A percentile compares a stretch with the other conserved stretches of the same genome.
Conservation (phyloP, 2,329 filamentous ascomycete genomes). For the Cladosporium velox region DNA sequence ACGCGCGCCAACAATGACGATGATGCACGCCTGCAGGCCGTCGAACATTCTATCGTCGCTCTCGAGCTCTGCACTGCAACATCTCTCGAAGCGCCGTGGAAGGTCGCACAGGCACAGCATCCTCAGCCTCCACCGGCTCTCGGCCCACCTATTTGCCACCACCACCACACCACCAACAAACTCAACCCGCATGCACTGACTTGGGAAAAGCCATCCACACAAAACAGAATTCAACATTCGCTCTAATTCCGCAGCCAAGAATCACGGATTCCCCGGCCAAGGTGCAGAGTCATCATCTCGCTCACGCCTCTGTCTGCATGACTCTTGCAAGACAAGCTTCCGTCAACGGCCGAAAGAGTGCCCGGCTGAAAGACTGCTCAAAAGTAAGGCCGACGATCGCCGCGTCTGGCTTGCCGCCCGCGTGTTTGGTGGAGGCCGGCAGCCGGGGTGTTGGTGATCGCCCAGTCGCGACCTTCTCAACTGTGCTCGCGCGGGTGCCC, state of each 20-base stretch:
- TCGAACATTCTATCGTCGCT: constrained; percentile 1
- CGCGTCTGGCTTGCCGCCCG: not conserved
- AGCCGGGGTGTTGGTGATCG: not conserved
- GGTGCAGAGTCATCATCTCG: not conserved
- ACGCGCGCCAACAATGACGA: not conserved
- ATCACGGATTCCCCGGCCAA: not conserved
- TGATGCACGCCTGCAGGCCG: constrained; percentile 8
- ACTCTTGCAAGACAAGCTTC: constrained; percentile 15
- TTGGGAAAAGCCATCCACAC: not conserved
- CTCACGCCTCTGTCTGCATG: constrained; percentile 9
- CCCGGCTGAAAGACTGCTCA: constrained; percentile 1
- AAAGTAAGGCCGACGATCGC: constrained; percentile 21
- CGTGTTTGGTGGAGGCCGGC: not conserved
- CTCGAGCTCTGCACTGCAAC: not conserved
- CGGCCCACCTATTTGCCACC: not conserved
- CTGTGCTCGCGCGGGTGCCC: constrained; percentile 2
- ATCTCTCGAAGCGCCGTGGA: not conserved
- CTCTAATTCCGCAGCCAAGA: not conserved
- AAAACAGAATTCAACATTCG: not conserved
- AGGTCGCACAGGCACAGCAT: not conserved
- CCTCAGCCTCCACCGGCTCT: not conserved
- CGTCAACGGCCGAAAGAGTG: constrained; percentile 19
- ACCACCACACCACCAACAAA: not conserved
- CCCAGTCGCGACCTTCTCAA: constrained; percentile 12
- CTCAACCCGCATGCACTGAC: not conserved